These are phyloP conservation scores for Colletotrichum agaves DNA, from an alignment of 2,329 filamentous ascomycete species.

Conservation along the genomic window DNA sequence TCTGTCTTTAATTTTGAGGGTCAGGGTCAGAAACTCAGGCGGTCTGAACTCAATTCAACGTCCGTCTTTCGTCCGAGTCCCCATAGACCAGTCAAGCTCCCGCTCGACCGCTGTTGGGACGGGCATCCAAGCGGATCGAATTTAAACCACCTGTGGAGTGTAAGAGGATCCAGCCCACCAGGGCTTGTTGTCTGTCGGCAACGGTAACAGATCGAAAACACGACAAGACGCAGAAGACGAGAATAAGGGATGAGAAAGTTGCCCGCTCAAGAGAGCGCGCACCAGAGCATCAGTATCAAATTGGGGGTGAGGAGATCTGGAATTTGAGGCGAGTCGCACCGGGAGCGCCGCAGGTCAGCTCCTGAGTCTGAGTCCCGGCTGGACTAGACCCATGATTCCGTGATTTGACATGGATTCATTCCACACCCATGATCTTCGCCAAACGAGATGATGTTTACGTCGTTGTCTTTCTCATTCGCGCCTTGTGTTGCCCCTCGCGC, in stretches of 20 bases:
- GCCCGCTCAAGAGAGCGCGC: background rate
- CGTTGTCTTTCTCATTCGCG: conserved; percentile 4
- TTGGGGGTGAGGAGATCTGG: background rate
- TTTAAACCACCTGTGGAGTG: background rate
- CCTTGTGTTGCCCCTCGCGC: background rate
- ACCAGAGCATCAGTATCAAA: background rate
- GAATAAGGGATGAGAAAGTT: background rate
- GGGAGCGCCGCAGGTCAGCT: background rate
- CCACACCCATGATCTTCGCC: conserved; percentile 15
- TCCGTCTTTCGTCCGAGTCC: background rate
- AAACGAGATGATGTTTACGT: conserved; percentile 25
- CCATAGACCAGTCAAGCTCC: too few relatives aligned
- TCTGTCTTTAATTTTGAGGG: background rate
- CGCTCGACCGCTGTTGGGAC: conserved; percentile 10
- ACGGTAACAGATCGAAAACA: conserved; percentile 2
- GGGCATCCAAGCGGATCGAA: background rate
- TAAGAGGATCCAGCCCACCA: background rate
- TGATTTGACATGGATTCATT: conserved; percentile 4
- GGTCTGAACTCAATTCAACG: conserved; percentile 14
- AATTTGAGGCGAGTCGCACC: conserved; percentile 3
- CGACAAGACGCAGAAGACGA: conserved; percentile 1
- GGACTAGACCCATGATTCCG: background rate
- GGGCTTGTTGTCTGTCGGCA: background rate
- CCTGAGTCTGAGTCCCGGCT: background rate
- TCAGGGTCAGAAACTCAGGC: background rate